Evolutionary conservation across 495 filamentous ascomycete genomes (phyloP).

Genomic region (Podospora australis): DNA sequence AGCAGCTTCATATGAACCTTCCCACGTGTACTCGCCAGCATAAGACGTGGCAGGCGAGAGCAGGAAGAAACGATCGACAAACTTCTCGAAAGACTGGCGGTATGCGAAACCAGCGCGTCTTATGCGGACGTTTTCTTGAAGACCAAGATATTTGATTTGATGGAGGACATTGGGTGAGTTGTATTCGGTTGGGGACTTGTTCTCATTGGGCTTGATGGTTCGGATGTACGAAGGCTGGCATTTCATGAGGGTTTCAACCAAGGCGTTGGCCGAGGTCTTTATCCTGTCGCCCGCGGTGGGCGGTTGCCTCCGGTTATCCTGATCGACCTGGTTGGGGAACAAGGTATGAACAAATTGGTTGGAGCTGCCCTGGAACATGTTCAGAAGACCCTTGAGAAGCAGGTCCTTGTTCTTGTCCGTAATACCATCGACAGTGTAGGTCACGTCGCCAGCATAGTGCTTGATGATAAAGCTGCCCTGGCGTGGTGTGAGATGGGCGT

Average conservation of each 20-base stretch:
- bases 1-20: slow-evolving; percentile 74
- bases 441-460: slow-evolving; percentile 98
- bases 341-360: slow-evolving; percentile 81
- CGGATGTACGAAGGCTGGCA: slow-evolving; percentile 94
- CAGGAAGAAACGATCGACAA: slow-evolving; percentile 94
- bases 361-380: slow-evolving; percentile 72
- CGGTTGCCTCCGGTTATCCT: slow-evolving; percentile 89
- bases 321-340: slow-evolving; percentile 91
- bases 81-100: slow-evolving; percentile 96
- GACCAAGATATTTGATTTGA: slow-evolving; percentile 98
- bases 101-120: slow-evolving; percentile 95
- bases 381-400: slow-evolving; percentile 87
- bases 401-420: slow-evolving; percentile 99
- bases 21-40: slow-evolving; percentile 95
- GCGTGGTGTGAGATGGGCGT: slow-evolving; percentile 84
- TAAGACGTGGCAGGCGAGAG: slow-evolving; percentile 92
- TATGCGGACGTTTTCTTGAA: slow-evolving; percentile 98
- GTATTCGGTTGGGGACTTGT: slow-evolving; percentile 90
- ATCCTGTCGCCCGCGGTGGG: slow-evolving; percentile 98
- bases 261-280: slow-evolving; percentile 88
- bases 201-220: slow-evolving; percentile 99
- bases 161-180: slow-evolving; percentile 87
- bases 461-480: slow-evolving; percentile 98
- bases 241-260: slow-evolving; percentile 95
- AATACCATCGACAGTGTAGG: slow-evolving; percentile 92